Conservation (phyloP, 1,284 basidiomycete genomes). For the Pseudozyma hubeiensis region DNA sequence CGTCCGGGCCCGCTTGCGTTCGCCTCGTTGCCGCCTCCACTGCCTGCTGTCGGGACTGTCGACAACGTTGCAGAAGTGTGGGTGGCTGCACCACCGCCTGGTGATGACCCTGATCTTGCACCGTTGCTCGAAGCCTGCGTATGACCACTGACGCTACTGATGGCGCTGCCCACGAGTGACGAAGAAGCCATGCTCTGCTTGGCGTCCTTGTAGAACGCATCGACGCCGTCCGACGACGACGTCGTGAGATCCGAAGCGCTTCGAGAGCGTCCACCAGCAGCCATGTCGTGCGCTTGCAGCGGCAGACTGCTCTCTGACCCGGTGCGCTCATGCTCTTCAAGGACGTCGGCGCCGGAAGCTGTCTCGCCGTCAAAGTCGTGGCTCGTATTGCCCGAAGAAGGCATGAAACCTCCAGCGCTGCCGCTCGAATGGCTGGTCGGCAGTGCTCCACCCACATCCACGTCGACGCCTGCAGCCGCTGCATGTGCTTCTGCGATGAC, state of each 20-base stretch:
- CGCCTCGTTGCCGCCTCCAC: slow-evolving; percentile 2
- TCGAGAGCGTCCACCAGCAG: slow-evolving; percentile 23
- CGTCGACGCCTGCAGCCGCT: not conserved
- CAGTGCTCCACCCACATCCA: slow-evolving; percentile 1
- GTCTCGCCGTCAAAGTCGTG: slow-evolving; percentile 29
- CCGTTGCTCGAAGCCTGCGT: not conserved
- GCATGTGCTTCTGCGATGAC: slow-evolving; percentile 9
- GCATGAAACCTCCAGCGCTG: slow-evolving; percentile 10
- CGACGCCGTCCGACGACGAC: slow-evolving; percentile 28
- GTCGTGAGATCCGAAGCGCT: slow-evolving; percentile 46
- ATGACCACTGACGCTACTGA: slow-evolving; percentile 3
- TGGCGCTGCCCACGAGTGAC: slow-evolving; percentile 3
- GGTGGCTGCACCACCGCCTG: not conserved
- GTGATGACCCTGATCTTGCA: not conserved
- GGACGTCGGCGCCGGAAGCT: slow-evolving; percentile 1
- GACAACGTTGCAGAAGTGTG: not conserved
- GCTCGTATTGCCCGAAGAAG: slow-evolving; percentile 31
- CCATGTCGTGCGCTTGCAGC: slow-evolving; percentile 13
- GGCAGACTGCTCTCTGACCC: slow-evolving; percentile 41
- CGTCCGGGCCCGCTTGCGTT: slow-evolving; percentile 1
- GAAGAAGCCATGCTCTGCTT: slow-evolving; percentile 5
- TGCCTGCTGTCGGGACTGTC: not conserved
- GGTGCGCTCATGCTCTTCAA: slow-evolving; percentile 25
- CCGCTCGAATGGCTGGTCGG: slow-evolving; percentile 25
- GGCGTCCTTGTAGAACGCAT: slow-evolving; percentile 9